Base-by-base conservation (phyloP, 176 grass and related monocot species). In the Triticum timopheevii region DNA sequence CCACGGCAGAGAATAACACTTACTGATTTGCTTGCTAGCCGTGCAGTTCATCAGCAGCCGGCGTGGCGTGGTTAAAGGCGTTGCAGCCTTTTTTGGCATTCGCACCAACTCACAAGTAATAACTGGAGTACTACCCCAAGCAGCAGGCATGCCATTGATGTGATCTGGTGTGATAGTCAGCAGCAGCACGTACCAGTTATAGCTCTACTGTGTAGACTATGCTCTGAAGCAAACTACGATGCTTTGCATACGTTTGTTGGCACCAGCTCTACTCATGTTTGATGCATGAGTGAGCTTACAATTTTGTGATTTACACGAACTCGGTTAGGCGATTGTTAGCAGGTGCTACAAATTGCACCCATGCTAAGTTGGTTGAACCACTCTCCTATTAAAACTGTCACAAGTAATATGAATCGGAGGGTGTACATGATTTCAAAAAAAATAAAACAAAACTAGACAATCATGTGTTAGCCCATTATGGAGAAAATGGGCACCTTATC, bases 41-140 rank as follows among this genome's bases (percentile, higher is more conserved):
- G 54, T 10, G 70, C 56, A 87, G 58, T 61, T 80, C 39, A 10
- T 45, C 25, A 50, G 71, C 62, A 24, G 44, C 70, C 24, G n/a
- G 59, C 59, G 75, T 80, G 50, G 77, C 75, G 80, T 76, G 59
- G 86, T 91, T 91, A 78, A 89, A 87, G 78, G 78, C 33, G 73
- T 49, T 85, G 83, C 86, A 88, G 86, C 39, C 77, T 87, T 88
- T 88, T 88, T 22, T 59, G 35, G 19, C 40, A 54, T 20, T 59
- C 69, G 15, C 61, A 81, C 61, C 47, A 12, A 12, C 76, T 74
- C 3, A 58, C 54, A 58, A 31, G 36, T 67, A 28, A 45, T 80
- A 13, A 45, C 82, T 66, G 42, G 15, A 76, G 77, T 82, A 80
- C 67, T 82, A 34, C 54, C 19, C 4, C 6, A 49, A 28, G 56